Conservation (phyloP, 257 asterid genomes). For the Solanum verrucosum region DNA sequence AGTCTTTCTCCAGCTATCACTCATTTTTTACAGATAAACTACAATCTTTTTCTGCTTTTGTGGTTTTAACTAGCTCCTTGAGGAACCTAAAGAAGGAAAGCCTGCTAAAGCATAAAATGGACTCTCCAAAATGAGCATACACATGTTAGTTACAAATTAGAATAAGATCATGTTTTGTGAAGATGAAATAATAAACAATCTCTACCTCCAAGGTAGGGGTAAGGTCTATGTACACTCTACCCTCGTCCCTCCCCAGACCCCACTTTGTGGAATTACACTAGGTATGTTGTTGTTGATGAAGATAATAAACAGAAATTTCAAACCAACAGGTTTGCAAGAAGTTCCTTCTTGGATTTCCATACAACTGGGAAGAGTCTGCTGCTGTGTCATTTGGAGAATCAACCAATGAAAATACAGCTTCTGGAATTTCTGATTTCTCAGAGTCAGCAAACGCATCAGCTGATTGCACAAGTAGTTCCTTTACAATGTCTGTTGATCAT, state of each 20-base stretch:
- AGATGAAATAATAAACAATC: neutral
- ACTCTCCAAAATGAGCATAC: neutral
- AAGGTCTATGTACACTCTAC: neutral
- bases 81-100: neutral
- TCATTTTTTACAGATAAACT: neutral
- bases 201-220: neutral
- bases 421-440: slow-evolving; percentile 8
- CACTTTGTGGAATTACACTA: neutral
- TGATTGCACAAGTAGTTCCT: neutral
- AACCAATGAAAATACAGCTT: neutral
- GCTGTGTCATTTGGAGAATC: slow-evolving; percentile 23
- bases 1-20: neutral
- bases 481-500: slow-evolving; percentile 4
- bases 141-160: neutral
- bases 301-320: neutral
- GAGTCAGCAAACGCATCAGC: slow-evolving; percentile 8
- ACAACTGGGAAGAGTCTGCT: slow-evolving; percentile 57
- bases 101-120: neutral
- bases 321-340: slow-evolving; percentile 35
- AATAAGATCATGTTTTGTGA: neutral
- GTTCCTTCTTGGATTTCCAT: slow-evolving; percentile 63
- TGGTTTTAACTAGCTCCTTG: neutral
- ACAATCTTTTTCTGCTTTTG: neutral
- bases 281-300: neutral
- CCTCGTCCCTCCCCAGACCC: neutral